These are phyloP conservation scores for Volvox carteri DNA, from an alignment of 163 green algal genomes.

Conservation along the genomic window DNA sequence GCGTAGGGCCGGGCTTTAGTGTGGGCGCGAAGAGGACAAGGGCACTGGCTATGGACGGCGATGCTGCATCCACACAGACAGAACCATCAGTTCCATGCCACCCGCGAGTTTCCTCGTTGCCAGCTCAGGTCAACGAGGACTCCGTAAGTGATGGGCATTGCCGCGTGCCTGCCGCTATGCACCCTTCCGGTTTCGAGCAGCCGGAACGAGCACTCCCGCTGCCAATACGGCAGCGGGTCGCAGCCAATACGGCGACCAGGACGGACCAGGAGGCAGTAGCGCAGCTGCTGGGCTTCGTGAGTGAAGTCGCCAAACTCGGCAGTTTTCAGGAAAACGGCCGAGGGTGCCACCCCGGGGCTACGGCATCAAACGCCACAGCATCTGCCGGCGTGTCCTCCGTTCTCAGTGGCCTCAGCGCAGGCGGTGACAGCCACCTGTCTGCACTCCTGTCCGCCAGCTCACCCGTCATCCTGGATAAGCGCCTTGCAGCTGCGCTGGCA, in stretches of 20 bases:
- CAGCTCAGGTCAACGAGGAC: no score
- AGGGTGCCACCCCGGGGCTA: background rate
- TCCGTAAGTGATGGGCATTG: no score
- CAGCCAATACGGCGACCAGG: background rate
- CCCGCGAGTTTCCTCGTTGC: no score
- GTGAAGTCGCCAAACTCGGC: no score
- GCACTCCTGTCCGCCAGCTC: background rate
- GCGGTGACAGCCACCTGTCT: background rate
- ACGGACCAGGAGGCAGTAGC: background rate
- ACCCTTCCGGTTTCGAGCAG: no score
- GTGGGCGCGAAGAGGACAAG: background rate
- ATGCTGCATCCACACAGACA: slow-evolving; percentile 6
- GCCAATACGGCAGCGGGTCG: no score
- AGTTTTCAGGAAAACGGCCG: no score
- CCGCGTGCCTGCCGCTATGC: no score
- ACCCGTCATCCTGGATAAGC: background rate
- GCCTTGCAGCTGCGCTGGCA: background rate
- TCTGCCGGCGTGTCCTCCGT: background rate
- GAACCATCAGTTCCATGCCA: background rate
- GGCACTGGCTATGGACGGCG: background rate
- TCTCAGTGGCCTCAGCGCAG: background rate
- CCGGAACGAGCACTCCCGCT: no score
- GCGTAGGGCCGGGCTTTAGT: background rate
- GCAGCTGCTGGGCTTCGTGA: background rate
- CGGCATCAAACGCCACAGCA: background rate